A percentile compares a stretch with the other conserved stretches of the same genome.
These are phyloP conservation scores for Annulohypoxylon bovei DNA, from an alignment of 495 filamentous ascomycete genomes.

Conservation along the genomic window DNA sequence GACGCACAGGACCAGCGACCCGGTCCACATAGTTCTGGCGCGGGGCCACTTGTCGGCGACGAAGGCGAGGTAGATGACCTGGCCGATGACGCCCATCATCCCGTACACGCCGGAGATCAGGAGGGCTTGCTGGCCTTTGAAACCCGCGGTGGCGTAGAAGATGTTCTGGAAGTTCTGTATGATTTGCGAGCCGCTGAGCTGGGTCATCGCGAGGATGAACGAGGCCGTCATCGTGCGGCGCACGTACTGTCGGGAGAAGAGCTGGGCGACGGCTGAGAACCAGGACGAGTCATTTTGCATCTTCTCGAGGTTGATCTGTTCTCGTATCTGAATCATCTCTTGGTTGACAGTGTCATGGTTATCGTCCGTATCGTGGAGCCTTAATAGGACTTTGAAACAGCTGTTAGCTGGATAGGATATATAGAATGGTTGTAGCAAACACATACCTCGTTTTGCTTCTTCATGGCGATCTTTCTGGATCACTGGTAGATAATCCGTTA, in stretches of 20 bases:
- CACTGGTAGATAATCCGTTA: background rate
- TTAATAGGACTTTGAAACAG: background rate
- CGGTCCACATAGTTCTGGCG: background rate
- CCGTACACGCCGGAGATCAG: background rate
- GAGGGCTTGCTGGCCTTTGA: background rate
- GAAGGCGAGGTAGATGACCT: background rate
- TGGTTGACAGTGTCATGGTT: background rate
- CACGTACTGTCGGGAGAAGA: background rate
- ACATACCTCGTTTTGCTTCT: background rate
- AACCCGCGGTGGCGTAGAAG: background rate
- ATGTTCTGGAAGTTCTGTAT: constrained; percentile 6
- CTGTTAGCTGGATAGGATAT: background rate
- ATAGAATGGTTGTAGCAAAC: background rate
- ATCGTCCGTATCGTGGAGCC: background rate
- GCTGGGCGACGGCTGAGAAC: background rate
- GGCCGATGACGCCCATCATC: background rate
- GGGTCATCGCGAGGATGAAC: background rate
- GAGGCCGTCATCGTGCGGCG: background rate
- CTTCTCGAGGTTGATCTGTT: background rate
- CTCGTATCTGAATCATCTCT: background rate
- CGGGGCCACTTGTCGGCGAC: background rate
- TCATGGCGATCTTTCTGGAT: background rate
- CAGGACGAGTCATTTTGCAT: background rate
- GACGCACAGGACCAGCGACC: background rate
- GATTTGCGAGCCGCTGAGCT: background rate